These are phyloP conservation scores for Chloranthus sessilifolius DNA, from an alignment of 164 flowering plant species.

Conservation along the genomic window DNA sequence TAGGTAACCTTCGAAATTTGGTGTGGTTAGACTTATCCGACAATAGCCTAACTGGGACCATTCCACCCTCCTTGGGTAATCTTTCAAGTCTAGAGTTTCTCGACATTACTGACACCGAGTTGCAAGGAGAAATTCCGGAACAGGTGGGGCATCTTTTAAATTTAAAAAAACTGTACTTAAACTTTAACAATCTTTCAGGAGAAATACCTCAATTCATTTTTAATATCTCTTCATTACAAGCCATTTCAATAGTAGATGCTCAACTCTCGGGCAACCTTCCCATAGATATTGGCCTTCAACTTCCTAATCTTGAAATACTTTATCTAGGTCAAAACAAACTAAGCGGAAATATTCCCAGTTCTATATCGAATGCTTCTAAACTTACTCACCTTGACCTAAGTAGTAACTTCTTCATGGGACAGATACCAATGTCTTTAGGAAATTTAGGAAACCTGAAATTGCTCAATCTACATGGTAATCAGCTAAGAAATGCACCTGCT, in stretches of 20 bases:
- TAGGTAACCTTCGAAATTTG: neutral
- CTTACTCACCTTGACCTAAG: constrained; percentile 8
- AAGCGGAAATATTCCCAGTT: constrained; percentile 12
- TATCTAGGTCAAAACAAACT: constrained; percentile 9
- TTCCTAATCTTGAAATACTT: constrained; percentile 11
- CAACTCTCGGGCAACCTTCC: constrained; percentile 12
- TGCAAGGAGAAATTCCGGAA: constrained; percentile 10
- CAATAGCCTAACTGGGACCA: neutral
- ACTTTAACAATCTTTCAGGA: constrained; percentile 7
- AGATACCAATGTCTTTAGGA: constrained; percentile 7
- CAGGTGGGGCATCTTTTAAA: constrained; percentile 6
- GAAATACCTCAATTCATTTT: too few relatives aligned
- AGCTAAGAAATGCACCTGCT: constrained; percentile 1
- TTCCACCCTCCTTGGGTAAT: constrained; percentile 12
- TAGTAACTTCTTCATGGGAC: constrained; percentile 9
- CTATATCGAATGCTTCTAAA: constrained; percentile 12
- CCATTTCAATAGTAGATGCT: neutral
- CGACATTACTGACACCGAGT: neutral
- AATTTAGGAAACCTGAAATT: neutral
- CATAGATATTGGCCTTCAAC: constrained; percentile 1
- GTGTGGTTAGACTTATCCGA: neutral
- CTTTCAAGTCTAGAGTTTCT: constrained; percentile 5
- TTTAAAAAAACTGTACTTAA: neutral
- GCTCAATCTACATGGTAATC: neutral
- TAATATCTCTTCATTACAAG: constrained; percentile 11